Conservation (phyloP, 345 rosid genomes). For the Brassica nigra region DNA sequence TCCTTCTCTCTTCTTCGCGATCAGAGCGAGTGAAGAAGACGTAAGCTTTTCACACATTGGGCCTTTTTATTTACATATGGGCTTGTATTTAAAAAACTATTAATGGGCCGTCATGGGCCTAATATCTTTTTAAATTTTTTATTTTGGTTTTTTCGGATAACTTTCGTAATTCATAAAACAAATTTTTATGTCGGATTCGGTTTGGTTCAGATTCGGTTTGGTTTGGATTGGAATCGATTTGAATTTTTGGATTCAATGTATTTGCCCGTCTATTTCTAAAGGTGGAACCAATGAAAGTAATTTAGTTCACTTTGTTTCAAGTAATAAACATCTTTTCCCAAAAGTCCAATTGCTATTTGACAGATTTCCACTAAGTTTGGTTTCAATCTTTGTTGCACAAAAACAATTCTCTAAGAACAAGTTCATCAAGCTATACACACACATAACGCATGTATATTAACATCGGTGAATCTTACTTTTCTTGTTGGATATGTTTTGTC, state of each 20-base stretch:
- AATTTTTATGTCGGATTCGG: too few species aligned
- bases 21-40: neutral
- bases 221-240: too few species aligned
- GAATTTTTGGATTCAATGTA: too few species aligned
- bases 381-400: neutral
- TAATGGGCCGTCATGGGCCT: constrained; percentile 18
- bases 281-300: neutral
- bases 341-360: neutral
- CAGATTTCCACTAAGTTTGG: neutral
- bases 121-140: too few species aligned
- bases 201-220: too few species aligned
- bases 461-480: constrained; percentile 14
- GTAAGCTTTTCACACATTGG: neutral
- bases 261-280: too few species aligned
- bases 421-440: neutral
- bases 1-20: neutral
- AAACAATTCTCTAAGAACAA: neutral
- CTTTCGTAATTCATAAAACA: too few species aligned
- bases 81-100: neutral
- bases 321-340: neutral
- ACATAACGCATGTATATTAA: neutral
- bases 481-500: constrained; percentile 28
- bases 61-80: neutral
- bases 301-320: neutral
- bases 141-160: too few species aligned